A percentile compares a stretch with the other conserved stretches of the same genome.
These are phyloP conservation scores for Penicillium expansum DNA, from an alignment of 2,329 filamentous ascomycete genomes.

Conservation along the genomic window DNA sequence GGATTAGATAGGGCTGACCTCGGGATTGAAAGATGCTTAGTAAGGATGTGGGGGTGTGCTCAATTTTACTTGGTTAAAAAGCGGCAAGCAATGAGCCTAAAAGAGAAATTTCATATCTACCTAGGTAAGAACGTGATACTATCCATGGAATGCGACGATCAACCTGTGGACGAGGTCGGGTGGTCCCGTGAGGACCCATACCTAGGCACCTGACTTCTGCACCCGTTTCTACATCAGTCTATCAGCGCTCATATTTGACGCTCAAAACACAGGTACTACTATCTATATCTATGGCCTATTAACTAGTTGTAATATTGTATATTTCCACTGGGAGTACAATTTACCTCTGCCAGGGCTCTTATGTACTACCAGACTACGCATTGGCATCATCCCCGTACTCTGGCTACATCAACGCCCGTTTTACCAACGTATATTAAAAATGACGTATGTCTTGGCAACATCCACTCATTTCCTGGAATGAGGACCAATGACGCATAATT, in stretches of 20 bases:
- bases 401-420: conserved; percentile 2
- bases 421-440: conserved; percentile 10
- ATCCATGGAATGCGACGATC: background rate
- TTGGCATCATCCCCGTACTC: conserved; percentile 17
- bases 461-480: too few species aligned
- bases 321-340: background rate
- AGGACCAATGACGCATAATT: too few species aligned
- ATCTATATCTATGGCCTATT: too few species aligned
- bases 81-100: background rate
- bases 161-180: conserved; percentile 13
- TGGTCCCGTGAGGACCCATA: conserved; percentile 16
- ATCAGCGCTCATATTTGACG: too few species aligned
- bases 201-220: conserved; percentile 1
- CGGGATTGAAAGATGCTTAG: too few species aligned
- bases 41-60: background rate
- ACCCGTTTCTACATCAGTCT: background rate
- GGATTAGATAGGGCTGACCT: background rate
- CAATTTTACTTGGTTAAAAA: background rate
- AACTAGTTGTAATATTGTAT: background rate
- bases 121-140: background rate
- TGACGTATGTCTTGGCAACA: conserved; percentile 9
- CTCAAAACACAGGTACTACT: too few species aligned
- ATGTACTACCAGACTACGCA: too few species aligned
- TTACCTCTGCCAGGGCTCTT: too few species aligned
- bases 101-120: background rate